Evolutionary conservation across 1,284 basidiomycete genomes (phyloP), one percentile per base, ranked within the genome.

Genomic region (Mrakiaceae sp.): DNA sequence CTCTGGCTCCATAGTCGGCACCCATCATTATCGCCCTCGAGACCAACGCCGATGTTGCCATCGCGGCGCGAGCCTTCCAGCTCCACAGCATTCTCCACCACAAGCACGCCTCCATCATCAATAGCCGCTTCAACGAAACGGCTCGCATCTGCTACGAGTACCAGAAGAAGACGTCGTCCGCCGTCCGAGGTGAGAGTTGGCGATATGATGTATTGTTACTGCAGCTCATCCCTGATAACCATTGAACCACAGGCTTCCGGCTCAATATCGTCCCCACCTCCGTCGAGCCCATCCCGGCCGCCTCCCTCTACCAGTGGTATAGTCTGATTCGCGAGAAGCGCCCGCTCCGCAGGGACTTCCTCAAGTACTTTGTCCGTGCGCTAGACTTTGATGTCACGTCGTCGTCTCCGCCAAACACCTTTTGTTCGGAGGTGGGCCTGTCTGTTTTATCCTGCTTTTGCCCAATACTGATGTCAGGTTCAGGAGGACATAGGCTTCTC

Each of bases 1-100:
- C 27, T 27, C 27, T 27, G 27, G 27, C 27, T 27, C 27, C 27
- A 0, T 70, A 96, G 85, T 95, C 90, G 52, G 85, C 97, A 70
- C 93, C 96, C 0, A 83, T 92, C 44, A 87, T 99, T 64, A 85
- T 98, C 10, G 89, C 95, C 2, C 81, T 98, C 11, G 94, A 98
- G 75, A 96, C 94, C 0, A 87, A 87, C 69, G 79, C 85, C 3
- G 81, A 82, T 60, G 68, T 76, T 0, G 73, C 76, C 2, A 78
- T 94, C 42, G 85, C 87, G 62, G 80, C 82, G 48, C 83, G 89
- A 61, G 96, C 94, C 0, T 86, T 83, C 67, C 82, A 85, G 0
- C 77, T 98, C 10, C 94, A 98, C 73, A 79, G 84, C 0, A 81
- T 89, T 43, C 77, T 98, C 12, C 88, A 96, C 70, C 82, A 81